Conservation (phyloP, 1,139 yeast genomes). For the Torulaspora pretoriensis region DNA sequence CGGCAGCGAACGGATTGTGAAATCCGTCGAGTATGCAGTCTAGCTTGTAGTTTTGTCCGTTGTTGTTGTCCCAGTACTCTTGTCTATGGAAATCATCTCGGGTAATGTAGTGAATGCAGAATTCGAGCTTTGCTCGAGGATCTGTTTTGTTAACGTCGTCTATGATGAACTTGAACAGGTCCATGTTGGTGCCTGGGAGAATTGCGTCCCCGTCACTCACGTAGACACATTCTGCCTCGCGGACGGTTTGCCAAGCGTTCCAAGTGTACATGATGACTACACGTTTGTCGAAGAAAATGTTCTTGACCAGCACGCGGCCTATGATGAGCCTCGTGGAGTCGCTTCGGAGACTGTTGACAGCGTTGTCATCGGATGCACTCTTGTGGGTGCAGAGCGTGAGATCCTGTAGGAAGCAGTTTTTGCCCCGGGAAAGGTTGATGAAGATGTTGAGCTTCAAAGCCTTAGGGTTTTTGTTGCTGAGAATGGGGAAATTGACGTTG, state of each 20-base stretch:
- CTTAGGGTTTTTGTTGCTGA: constrained; percentile 32
- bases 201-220: constrained; percentile 30
- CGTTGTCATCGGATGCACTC: constrained; percentile 3
- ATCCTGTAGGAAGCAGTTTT: constrained; percentile 31
- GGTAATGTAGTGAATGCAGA: constrained; percentile 33
- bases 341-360: not conserved
- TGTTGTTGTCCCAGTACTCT: constrained; percentile 36
- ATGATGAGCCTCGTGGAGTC: constrained; percentile 14
- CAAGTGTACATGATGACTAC: constrained; percentile 33
- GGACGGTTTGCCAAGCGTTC: constrained; percentile 30
- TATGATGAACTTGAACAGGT: constrained; percentile 33
- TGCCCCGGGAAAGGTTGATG: constrained; percentile 28
- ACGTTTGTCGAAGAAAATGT: constrained; percentile 32
- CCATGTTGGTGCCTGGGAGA: constrained; percentile 33
- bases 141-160: constrained; percentile 22
- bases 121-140: constrained; percentile 23
- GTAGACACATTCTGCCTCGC: constrained; percentile 33
- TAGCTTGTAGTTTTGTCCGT: constrained; percentile 30
- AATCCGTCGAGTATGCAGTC: constrained; percentile 30
- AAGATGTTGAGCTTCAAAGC: constrained; percentile 32
- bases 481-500: constrained; percentile 31
- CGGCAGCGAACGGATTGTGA: constrained; percentile 25
- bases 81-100: constrained; percentile 23
- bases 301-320: constrained; percentile 33
- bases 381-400: constrained; percentile 28